Conservation (phyloP, 805 yeast genomes). For the Suhomyces sp. region DNA sequence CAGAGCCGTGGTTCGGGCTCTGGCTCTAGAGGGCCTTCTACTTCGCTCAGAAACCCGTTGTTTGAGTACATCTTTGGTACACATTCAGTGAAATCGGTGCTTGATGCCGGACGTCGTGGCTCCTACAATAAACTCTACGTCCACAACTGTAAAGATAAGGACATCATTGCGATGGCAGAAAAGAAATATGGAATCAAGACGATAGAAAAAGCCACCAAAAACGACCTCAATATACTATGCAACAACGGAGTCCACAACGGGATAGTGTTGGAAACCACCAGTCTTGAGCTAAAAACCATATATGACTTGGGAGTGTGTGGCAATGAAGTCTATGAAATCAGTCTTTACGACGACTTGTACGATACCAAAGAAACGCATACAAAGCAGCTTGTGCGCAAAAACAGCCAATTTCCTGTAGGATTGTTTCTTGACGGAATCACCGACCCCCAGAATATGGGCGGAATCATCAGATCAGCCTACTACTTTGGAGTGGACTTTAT, state of each 20-base stretch:
- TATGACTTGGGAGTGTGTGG: slow-evolving; percentile 21
- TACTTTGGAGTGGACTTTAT: slow-evolving; percentile 81
- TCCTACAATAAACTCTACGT: slow-evolving; percentile 51
- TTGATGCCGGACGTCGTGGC: slow-evolving; percentile 52
- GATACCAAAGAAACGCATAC: slow-evolving; percentile 11
- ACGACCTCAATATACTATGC: slow-evolving; percentile 58
- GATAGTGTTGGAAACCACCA: slow-evolving; percentile 65
- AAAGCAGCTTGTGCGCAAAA: slow-evolving; percentile 8
- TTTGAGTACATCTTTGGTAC: slow-evolving; percentile 73
- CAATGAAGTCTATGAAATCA: slow-evolving; percentile 15
- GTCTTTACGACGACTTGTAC: slow-evolving; percentile 17
- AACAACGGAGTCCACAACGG: slow-evolving; percentile 79
- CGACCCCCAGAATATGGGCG: slow-evolving; percentile 88
- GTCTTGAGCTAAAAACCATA: slow-evolving; percentile 37
- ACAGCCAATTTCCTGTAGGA: slow-evolving; percentile 54
- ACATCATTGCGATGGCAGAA: slow-evolving; percentile 48
- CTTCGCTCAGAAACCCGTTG: slow-evolving; percentile 5
- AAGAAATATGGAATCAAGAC: slow-evolving; percentile 35
- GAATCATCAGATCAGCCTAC: slow-evolving; percentile 74
- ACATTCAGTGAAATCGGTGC: slow-evolving; percentile 69
- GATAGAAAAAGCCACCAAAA: slow-evolving; percentile 37
- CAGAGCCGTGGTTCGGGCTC: neutral
- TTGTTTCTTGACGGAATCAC: slow-evolving; percentile 73
- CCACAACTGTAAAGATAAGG: slow-evolving; percentile 39
- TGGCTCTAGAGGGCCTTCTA: neutral